Base-by-base conservation (phyloP, 495 filamentous ascomycete species). In the Wilcoxina mikolae region DNA sequence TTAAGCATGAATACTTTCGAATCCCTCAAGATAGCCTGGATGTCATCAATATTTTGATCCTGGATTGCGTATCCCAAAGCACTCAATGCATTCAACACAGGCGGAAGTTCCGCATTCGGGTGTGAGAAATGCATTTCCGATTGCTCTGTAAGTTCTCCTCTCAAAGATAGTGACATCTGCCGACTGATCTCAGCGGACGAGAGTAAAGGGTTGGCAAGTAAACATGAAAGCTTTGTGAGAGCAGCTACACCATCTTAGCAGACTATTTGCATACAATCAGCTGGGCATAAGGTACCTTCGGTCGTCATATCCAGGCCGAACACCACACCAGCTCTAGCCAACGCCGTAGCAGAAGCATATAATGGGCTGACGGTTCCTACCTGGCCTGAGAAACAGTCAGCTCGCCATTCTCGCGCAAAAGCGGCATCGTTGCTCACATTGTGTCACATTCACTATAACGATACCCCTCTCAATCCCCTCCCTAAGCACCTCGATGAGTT, bases 281-380 rank as follows among this genome's bases (percentile, higher is more conserved):
- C n/a, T n/a, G n/a, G n/a, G n/a, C n/a, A n/a, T n/a, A n/a, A n/a
- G n/a, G n/a, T 64, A 65, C 62, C 63, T 69, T 98, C 91, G 12
- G 85, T 84, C 0, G 91, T 98, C 72, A 98, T 75, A 65, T 98
- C 91, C 54, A 89, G 76, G 3, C 91, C 91, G 58, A 93, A 88
- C 0, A 98, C 85, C 5, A 98, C 85, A 2, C 91, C 91, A 3
- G 86, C 87, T 20, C 78, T 76, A n/a, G 85, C 87, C 11, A 98
- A 73, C 33, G 78, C 79, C 62, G 86, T 91, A n/a, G 84, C 90
- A 0, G 91, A 80, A 15, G 89, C 91, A 69, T 95, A 98, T 12
- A 94, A 75, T 5, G 91, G 84, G 43, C 80, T 89, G 10, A 95
- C 91, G 64, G 82, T 86, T 41, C 91, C 91, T 43, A 79, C 86